phyloP scores from a whole-genome alignment of 2,329 filamentous ascomycete species.

The Pseudophaeomoniella oleicola region DNA sequence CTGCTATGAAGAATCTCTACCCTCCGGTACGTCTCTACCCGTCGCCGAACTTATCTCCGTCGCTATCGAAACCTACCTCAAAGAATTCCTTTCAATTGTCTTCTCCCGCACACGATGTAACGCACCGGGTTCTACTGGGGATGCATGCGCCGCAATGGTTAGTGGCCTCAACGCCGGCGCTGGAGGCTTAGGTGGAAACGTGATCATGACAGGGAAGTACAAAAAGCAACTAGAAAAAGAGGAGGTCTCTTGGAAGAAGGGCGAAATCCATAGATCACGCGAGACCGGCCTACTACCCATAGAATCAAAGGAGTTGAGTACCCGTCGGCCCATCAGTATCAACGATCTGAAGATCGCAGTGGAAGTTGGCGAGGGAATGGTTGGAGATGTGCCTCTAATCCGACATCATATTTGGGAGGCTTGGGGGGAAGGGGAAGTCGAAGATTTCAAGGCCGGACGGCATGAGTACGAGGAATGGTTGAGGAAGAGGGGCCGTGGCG shows the following conservation, averaged over 20 bases:
- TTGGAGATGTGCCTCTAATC: conserved; percentile 65
- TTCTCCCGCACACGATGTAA: conserved; percentile 41
- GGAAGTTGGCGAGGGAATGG: conserved; percentile 58
- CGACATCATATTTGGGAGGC: conserved; percentile 54
- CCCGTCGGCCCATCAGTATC: conserved; percentile 58
- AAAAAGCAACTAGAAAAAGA: conserved; percentile 59
- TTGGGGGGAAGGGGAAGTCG: conserved; percentile 63
- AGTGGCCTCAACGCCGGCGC: conserved; percentile 50
- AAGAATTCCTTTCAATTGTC: conserved; percentile 41
- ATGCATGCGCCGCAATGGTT: conserved; percentile 45
- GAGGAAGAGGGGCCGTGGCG: not conserved
- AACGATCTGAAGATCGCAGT: conserved; percentile 65
- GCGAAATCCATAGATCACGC: conserved; percentile 59
- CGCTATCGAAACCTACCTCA: conserved; percentile 48
- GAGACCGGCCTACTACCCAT: conserved; percentile 60
- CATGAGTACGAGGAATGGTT: not conserved
- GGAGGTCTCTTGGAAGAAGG: conserved; percentile 57
- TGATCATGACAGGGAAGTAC: conserved; percentile 65
- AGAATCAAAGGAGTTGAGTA: conserved; percentile 61
- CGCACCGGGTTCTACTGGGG: conserved; percentile 35
- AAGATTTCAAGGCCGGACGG: conserved; percentile 38
- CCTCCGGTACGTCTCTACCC: conserved; percentile 34
- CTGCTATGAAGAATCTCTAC: conserved; percentile 49
- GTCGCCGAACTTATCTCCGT: conserved; percentile 47
- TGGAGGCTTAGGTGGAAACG: conserved; percentile 29